A percentile compares a stretch with the other conserved stretches of the same genome.
Conservation (phyloP, 331 rosid species). For the Arachis monticola region DNA sequence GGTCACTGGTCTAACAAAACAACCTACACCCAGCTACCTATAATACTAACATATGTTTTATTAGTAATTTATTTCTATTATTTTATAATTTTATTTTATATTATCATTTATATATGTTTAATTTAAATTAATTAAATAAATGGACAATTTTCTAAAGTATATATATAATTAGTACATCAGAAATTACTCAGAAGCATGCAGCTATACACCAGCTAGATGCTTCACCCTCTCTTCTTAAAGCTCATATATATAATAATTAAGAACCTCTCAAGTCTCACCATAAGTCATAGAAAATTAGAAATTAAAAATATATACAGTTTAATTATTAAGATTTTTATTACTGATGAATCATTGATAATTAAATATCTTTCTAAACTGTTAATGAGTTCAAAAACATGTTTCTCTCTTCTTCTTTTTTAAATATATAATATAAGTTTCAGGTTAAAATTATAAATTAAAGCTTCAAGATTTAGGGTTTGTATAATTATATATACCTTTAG, state of each 20-base stretch:
- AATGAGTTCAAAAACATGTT: no score
- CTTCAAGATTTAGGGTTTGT: no score
- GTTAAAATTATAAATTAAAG: no score
- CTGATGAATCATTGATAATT: no score
- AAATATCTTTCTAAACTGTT: no score
- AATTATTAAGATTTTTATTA: no score
- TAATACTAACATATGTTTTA: neutral
- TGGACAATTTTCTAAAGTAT: conserved; percentile 37
- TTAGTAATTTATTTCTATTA: neutral
- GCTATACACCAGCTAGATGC: conserved; percentile 13
- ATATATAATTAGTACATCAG: neutral
- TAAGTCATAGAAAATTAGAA: no score
- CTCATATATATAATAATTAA: neutral
- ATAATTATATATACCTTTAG: no score
- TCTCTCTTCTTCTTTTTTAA: no score
- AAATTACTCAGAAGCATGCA: neutral
- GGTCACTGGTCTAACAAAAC: conserved; percentile 29
- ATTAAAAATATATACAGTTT: no score
- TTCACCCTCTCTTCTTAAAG: conserved; percentile 32
- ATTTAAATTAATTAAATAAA: neutral
- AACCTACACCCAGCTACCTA: conserved; percentile 16
- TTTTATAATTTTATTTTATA: neutral
- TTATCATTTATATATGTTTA: neutral
- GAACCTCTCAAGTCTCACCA: neutral
- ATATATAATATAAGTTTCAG: no score